Evolutionary conservation across 495 filamentous ascomycete species (phyloP).

Genomic region (Talaromyces liani): DNA sequence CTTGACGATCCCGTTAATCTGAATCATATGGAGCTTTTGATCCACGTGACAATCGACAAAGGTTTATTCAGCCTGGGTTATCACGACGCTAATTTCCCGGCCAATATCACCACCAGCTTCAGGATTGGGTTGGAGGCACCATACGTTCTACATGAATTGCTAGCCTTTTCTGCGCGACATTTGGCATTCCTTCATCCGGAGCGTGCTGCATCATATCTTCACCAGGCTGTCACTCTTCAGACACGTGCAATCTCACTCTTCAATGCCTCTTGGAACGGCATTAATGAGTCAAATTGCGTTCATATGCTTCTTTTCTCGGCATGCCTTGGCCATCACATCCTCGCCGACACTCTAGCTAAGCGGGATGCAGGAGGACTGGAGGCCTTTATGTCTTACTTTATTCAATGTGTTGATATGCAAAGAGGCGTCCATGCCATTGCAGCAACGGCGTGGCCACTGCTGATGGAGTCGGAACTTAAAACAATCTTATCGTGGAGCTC

Average conservation of each 20-base stretch:
- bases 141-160: constrained; percentile 34
- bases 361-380: constrained; percentile 15
- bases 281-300: constrained; percentile 22
- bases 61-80: constrained; percentile 9
- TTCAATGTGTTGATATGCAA: constrained; percentile 29
- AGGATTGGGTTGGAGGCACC: constrained; percentile 18
- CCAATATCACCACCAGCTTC: background rate
- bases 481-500: constrained; percentile 14
- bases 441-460: constrained; percentile 16
- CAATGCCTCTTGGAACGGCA: constrained; percentile 18
- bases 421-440: constrained; percentile 29
- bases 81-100: background rate
- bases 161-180: constrained; percentile 38
- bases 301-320: constrained; percentile 32
- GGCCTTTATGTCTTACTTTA: constrained; percentile 20
- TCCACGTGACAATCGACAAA: constrained; percentile 15
- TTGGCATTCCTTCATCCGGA: constrained; percentile 25
- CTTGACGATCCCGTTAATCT: constrained; percentile 16
- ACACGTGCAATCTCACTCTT: constrained; percentile 35
- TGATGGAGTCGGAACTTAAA: constrained; percentile 12
- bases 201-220: constrained; percentile 21
- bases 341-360: constrained; percentile 26
- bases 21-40: constrained; percentile 18
- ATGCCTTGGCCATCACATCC: constrained; percentile 29
- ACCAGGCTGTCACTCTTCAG: constrained; percentile 38